Conservation (phyloP, 2,329 filamentous ascomycete species). For the Fusarium euwallaceae region DNA sequence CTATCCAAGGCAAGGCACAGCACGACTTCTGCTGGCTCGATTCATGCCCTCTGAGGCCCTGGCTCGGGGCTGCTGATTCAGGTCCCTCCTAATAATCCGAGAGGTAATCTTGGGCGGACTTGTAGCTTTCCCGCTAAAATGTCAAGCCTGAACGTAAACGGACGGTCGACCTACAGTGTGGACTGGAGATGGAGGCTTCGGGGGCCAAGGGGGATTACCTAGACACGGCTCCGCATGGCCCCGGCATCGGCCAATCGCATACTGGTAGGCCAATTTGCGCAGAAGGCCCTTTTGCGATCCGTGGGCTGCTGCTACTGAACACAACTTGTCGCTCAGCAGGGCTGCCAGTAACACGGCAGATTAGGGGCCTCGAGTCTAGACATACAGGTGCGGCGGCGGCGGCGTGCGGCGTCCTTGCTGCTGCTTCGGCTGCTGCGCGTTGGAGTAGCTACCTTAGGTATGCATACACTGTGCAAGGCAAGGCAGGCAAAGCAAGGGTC, state of each 20-base stretch:
- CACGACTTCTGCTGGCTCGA: not conserved
- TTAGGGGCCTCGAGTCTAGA: slow-evolving; percentile 8
- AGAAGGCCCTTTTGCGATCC: slow-evolving; percentile 30
- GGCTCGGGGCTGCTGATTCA: slow-evolving; percentile 37
- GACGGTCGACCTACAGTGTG: slow-evolving; percentile 18
- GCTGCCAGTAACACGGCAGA: slow-evolving; percentile 14
- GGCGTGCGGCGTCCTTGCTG: not conserved
- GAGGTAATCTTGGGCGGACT: slow-evolving; percentile 35
- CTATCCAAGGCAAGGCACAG: not conserved
- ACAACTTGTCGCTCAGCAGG: slow-evolving; percentile 19
- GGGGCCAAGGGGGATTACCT: slow-evolving; percentile 27
- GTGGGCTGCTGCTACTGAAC: slow-evolving; percentile 23
- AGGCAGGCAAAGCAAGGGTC: not conserved
- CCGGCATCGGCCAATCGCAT: slow-evolving; percentile 30
- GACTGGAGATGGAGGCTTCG: slow-evolving; percentile 25
- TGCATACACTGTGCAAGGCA: not conserved
- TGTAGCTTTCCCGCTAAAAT: slow-evolving; percentile 41
- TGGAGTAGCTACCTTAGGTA: not conserved
- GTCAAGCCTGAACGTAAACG: slow-evolving; percentile 34
- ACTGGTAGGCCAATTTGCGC: slow-evolving; percentile 33
- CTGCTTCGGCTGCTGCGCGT: not conserved
- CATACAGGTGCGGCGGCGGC: not conserved
- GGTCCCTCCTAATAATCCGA: slow-evolving; percentile 36
- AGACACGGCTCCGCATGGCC: slow-evolving; percentile 32
- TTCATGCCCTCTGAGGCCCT: slow-evolving; percentile 5